Base-by-base conservation (phyloP, 768 basidiomycete species). In the Gelatoporia subvermispora region DNA sequence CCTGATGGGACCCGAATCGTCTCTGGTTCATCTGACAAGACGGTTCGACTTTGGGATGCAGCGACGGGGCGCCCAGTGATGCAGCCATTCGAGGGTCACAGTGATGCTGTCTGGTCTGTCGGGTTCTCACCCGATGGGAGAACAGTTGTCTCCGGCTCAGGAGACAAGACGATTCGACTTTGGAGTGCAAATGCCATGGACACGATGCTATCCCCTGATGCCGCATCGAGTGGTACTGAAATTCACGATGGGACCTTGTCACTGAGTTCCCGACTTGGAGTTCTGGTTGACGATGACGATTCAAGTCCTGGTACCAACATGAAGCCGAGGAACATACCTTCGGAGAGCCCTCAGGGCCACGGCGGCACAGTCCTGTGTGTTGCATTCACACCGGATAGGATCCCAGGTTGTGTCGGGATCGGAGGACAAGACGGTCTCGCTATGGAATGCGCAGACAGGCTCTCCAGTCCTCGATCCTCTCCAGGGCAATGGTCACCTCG, bases 301-400 rank as follows among this genome's bases (percentile, higher is more conserved):
- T 54, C 60, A 3, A 35, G 56, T 15, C 40, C 58, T 16, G 44
- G 62, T 10, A 65, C 61, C 66, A 45, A 61, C 40, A 48, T 52
- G 9, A 17, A 35, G 3, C 53, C 51, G 3, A 60, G 61, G 11
- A 36, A n/a, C 25, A 45, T 37, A n/a, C 47, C 51, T 1, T 49
- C 48, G n/a, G n/a, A n/a, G n/a, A n/a, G n/a, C 5, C 40, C 31
- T 1, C 38, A 53, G 8, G 58, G 58, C 18, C 60, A 64, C 42
- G 51, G 43, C 1, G 60, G 52, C 20, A 38, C 48, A 1, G 54
- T 60, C 31, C 74, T 71, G 17, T 63, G 65, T 25, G 71, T 73
- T 41, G 60, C 65, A 49, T 69, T 73, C 49, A 72, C 71, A 15
- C 72, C 73, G 16, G 72, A 76, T 57, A 72, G 71, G n/a, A 8